Base-by-base conservation (phyloP, 2,329 filamentous ascomycete genomes). In the Ceratocystis cubensis region DNA sequence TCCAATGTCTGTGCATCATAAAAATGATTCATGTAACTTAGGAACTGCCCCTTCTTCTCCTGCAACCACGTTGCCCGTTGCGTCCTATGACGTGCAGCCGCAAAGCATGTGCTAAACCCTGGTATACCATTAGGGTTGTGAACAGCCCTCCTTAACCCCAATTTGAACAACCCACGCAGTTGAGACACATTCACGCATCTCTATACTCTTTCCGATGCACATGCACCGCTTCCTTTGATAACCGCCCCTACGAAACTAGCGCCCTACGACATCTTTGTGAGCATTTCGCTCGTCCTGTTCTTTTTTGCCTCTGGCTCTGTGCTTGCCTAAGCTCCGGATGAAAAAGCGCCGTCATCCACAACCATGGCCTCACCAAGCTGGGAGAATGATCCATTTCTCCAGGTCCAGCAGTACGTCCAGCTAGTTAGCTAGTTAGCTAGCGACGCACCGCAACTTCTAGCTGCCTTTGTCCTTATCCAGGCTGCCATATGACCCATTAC, bases 381-480 rank as follows among this genome's bases (percentile, higher is more conserved):
- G 74, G 84, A 87, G 72, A 80, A 85, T 77, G 85, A 88, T 73
- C 85, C 85, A 57, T 88, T 88, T 79, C 83, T 88, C 77, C 84
- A 88, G 75, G 85, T 88, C 72, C 85, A 88, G 73, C 83, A 85
- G 85, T 87, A 77, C 64, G 82, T 73, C 37, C 44, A 10, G 25
- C 65, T 56, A 44, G 53, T 69, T 62, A 10, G 33, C 33, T 8
- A 33, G 6, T 30, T 22, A 1, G 17, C 20, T 50, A 10, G 28
- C 33, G n/a, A 41, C 46, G 33, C 61, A 15, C 59, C 3, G 37
- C 37, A 41, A 15, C 37, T 41, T 41, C 13, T 5, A 41, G 37
- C 20, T 28, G 65, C 53, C 44, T 28, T 20, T 22, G 25, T 25
- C 22, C 6, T 13, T 33, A 22, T 25, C 33, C 15, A 28, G 22